Percentiles rank a stretch among this genome's conserved stretches.
Conservation (phyloP, 805 yeast genomes). For the Kodamaea laetipori region DNA sequence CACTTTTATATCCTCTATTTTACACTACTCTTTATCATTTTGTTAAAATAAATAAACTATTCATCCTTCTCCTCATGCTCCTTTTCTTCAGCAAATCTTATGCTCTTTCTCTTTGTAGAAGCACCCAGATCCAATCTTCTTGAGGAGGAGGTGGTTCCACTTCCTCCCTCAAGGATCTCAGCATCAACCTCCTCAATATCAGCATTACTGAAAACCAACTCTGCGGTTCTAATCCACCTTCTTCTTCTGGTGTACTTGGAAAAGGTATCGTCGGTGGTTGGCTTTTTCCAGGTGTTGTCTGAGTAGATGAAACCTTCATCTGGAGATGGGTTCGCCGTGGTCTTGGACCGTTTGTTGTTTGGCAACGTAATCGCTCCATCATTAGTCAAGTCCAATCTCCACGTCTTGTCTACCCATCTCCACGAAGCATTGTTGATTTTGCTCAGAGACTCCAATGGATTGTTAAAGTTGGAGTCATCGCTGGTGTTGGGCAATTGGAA, state of each 20-base stretch:
- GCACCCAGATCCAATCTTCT: conserved; percentile 8
- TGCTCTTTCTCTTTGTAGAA: conserved; percentile 37
- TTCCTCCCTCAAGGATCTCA: conserved; percentile 1
- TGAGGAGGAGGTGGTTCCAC: conserved; percentile 7
- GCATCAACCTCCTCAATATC: conserved; percentile 4
- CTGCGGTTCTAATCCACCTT: conserved; percentile 96
- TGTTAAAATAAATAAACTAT: neutral
- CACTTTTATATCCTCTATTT: too few relatives aligned
- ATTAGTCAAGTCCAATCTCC: conserved; percentile 88
- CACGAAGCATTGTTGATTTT: conserved; percentile 71
- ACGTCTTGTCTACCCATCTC: conserved; percentile 93
- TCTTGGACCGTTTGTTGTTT: conserved; percentile 54
- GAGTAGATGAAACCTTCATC: conserved; percentile 88
- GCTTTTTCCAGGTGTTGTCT: conserved; percentile 93
- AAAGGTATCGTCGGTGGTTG: conserved; percentile 83
- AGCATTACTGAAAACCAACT: conserved; percentile 50
- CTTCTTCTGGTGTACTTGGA: conserved; percentile 91
- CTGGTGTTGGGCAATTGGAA: conserved; percentile 77
- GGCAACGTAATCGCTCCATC: conserved; percentile 81
- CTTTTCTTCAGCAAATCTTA: conserved; percentile 42
- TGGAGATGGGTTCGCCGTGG: conserved; percentile 67
- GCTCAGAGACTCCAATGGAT: conserved; percentile 27
- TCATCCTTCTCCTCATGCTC: conserved; percentile 6
- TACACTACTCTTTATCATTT: neutral
- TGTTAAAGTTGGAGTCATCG: conserved; percentile 37